phyloP scores from a whole-genome alignment of 176 grass and related monocot genomes.

The Triticum urartu region DNA sequence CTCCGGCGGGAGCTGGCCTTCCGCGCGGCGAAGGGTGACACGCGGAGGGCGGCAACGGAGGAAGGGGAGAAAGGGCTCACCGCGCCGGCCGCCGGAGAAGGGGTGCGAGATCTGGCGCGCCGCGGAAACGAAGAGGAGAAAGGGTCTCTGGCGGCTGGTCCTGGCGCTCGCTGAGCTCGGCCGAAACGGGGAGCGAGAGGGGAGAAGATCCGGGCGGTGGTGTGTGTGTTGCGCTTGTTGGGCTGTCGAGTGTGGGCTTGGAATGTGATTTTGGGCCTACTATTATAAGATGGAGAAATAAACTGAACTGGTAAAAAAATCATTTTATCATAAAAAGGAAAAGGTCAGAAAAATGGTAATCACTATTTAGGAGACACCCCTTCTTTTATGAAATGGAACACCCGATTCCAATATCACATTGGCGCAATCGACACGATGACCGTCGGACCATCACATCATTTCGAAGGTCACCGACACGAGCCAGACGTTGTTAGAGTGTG shows the following conservation, averaged over 20 bases:
- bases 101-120: background rate
- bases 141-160: slow-evolving; percentile 1
- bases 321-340: too few species aligned
- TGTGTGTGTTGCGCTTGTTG: background rate
- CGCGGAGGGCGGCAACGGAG: background rate
- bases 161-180: background rate
- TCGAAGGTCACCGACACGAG: too few species aligned
- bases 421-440: too few species aligned
- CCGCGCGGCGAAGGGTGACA: background rate
- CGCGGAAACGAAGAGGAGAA: background rate
- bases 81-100: slow-evolving; percentile 8
- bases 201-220: background rate
- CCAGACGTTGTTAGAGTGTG: too few species aligned
- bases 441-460: too few species aligned
- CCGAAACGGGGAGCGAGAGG: background rate
- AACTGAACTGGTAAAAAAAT: background rate
- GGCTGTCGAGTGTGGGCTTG: background rate
- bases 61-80: background rate
- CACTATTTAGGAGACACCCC: too few species aligned
- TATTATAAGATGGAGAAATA: background rate
- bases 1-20: background rate
- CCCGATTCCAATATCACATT: too few species aligned
- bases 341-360: too few species aligned
- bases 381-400: too few species aligned
- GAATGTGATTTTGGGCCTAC: background rate